Base-by-base conservation (phyloP, 805 yeast species). In the Tetrapisispora phaffii region DNA sequence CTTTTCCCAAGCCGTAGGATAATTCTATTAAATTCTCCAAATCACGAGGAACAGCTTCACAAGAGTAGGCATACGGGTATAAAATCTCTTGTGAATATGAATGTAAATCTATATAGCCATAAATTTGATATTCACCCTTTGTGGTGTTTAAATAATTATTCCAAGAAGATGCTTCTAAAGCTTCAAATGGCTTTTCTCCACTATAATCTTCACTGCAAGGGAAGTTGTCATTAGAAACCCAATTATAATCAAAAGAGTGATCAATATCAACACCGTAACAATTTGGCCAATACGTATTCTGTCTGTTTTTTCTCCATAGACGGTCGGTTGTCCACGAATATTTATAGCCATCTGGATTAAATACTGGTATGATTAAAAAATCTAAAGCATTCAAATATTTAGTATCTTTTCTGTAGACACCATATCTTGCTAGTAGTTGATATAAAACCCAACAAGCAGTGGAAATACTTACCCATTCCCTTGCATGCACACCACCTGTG, bases 331-430 rank as follows among this genome's bases (percentile, higher is more conserved):
- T 71, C 96, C 96, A 88, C 2, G 94, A 72, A 60, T 83, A 82
- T 13, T 71, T 85, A 60, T 88, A 88, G 0, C 97, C 97, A 64
- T 88, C 97, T 1, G 96, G 96, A 57, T 88, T 88, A 62, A 80
- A 75, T 12, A 86, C 85, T 0, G 97, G 97, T 26, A 87, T 72
- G 51, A 88, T 79, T 29, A 85, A 60, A 54, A 84, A 83, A 55
- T 86, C 90, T 47, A 85, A 62, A 38, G 77, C 66, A 39, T 79
- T 67, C 47, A 86, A 62, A 47, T 68, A 77, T 28, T 61, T 63
- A 4, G 68, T 68, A 46, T 72, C 76, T 40, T 70, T 68, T 26
- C 57, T 59, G 16, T 59, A 61, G 0, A 52, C 51, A 20, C 75
- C 79, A 53, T 72, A 76, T 39, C 68, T 71, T 29, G 67, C 58